phyloP scores from a whole-genome alignment of 73 alveolate species.

The Blepharisma stoltei region DNA sequence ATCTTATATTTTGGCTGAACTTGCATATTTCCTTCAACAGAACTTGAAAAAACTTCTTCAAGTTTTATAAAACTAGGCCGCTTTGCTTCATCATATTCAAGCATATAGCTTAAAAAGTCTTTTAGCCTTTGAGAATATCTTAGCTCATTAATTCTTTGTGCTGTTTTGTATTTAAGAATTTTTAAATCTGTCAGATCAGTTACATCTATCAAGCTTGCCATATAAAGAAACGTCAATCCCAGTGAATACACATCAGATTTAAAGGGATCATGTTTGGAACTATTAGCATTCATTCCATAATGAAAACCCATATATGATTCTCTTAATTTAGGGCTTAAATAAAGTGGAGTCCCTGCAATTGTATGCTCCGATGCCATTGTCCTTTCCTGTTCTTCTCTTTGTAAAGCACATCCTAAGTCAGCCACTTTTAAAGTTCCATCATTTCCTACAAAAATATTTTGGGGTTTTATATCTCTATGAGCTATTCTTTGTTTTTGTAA shows the following conservation, averaged over 20 bases:
- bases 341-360: background rate
- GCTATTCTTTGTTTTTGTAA: slow-evolving; percentile 35
- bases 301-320: background rate
- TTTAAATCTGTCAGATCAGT: background rate
- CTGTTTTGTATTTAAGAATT: background rate
- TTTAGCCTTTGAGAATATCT: background rate
- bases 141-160: background rate
- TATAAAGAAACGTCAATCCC: slow-evolving; percentile 8
- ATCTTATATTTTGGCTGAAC: too few relatives aligned
- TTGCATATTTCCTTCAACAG: too few relatives aligned
- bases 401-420: slow-evolving; percentile 40
- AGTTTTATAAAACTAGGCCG: background rate
- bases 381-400: background rate
- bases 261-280: background rate
- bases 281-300: background rate
- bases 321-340: background rate
- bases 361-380: background rate
- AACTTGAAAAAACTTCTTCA: too few relatives aligned
- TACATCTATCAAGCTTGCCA: background rate
- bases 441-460: slow-evolving; percentile 42
- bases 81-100: background rate
- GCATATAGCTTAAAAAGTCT: background rate
- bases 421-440: slow-evolving; percentile 39
- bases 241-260: slow-evolving; percentile 28
- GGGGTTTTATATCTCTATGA: slow-evolving; percentile 62